Conservation (phyloP, 257 asterid species). For the Haberlea rhodopensis region DNA sequence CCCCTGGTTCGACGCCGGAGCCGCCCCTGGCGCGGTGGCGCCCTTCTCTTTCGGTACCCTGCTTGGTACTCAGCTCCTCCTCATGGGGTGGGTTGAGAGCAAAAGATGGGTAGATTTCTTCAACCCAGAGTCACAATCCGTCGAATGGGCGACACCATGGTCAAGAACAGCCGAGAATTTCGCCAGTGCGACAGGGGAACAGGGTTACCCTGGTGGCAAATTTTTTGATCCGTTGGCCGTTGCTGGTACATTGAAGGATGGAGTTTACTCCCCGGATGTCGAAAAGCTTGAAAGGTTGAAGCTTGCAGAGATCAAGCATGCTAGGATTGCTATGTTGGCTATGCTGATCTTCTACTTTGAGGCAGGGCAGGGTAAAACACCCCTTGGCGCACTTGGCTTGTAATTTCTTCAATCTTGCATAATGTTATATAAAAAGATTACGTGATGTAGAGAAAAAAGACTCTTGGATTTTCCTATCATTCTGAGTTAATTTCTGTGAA, state of each 20-base stretch:
- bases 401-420: constrained; percentile 25
- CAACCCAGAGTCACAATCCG: constrained; percentile 85
- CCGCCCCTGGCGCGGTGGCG: constrained; percentile 87
- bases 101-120: constrained; percentile 97
- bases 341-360: constrained; percentile 92
- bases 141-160: constrained; percentile 99
- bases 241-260: constrained; percentile 63
- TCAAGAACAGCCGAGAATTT: constrained; percentile 79
- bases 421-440: constrained; percentile 9
- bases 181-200: constrained; percentile 78
- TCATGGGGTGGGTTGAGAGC: constrained; percentile 99
- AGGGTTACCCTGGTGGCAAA: constrained; percentile 94
- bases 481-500: background rate
- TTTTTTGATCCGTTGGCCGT: constrained; percentile 77
- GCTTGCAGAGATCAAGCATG: constrained; percentile 95
- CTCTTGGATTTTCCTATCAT: background rate
- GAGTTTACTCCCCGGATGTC: constrained; percentile 63
- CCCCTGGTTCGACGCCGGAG: constrained; percentile 96
- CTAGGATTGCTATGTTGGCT: constrained; percentile 92
- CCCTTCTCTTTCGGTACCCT: constrained; percentile 92
- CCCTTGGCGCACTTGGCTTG: constrained; percentile 95
- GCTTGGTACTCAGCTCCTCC: constrained; percentile 89
- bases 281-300: constrained; percentile 93
- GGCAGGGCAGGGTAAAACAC: constrained; percentile 97
- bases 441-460: background rate